Evolutionary conservation across 1,284 basidiomycete species (phyloP), one percentile per base, ranked within the genome.

Genomic region (Puccinia polysora): DNA sequence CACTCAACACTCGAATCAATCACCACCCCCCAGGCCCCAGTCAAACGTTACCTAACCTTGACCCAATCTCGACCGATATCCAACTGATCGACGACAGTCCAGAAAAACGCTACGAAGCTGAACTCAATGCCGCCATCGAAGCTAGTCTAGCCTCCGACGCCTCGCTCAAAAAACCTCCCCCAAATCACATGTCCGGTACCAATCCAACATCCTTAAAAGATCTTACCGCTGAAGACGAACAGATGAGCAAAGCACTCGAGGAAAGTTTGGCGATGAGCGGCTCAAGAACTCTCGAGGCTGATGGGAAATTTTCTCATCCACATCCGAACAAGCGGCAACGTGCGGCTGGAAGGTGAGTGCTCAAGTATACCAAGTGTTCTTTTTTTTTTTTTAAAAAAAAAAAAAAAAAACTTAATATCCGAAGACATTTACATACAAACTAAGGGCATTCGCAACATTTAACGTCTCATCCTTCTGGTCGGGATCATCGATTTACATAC

Each of bases 191-290:
- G 25, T 30, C 40, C 12, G 30, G 25, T 30, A 10, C 45, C 15
- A 10, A n/a, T 45, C 18, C 18, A 28, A 50, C 10, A 8, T 6
- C 8, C 23, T 49, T 65, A n/a, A 73, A 73, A 40, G 53, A 65
- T 25, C 28, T 65, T n/a, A 25, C 38, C 15, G 36, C 62, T 8
- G 70, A 73, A 32, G 70, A 73, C n/a, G 70, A 73, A 58, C 70
- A 73, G 45, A 73, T 73, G 60, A 73, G 62, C 25, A 73, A 73
- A 63, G 70, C 70, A 4, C 34, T 73, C 23, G 70, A 73, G 43
- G 70, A 73, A 30, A 73, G 70, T 30, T 36, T 73, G 34, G 70
- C 70, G n/a, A 73, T 72, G 70, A 58, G 52, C 25, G 59, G 70
- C 34, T 58, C 62, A 10, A 30, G 40, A 12, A 65, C 62, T 28